Base-by-base conservation (phyloP, 108 stramenopile species). In the Aurantiochytrium sp. region DNA sequence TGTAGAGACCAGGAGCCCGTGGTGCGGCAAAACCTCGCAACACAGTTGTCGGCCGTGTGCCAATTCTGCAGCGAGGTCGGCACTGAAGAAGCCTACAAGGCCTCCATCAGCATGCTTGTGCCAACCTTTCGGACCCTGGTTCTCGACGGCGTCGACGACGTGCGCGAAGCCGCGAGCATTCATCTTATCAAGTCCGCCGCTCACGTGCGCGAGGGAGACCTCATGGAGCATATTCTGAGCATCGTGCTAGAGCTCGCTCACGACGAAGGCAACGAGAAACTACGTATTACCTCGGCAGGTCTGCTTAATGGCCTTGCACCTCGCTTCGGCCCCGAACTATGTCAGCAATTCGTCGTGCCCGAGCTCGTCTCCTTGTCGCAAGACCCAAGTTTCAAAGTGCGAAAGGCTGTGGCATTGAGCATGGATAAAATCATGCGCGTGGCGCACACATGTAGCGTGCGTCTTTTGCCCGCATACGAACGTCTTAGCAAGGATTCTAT, bases 371-470 rank as follows among this genome's bases (percentile, higher is more conserved):
- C 95, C 25, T 92, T 99, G 43, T 94, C 96, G 18, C 94, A 95
- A 88, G 98, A 99, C 93, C 95, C 95, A 19, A 96, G 96, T 60
- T 98, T 99, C 90, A 93, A 98, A 29, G 99, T 98, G 21, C 91
- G 99, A 28, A 94, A 98, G 72, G 92, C 94, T 5, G 91, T 96
- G 28, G 97, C 97, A 5, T 96, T 98, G 72, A 97, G 97, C 72
- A 88, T 99, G 35, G 97, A 98, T 35, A 93, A 96, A 4, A 93
- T 98, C 51, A 92, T 98, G 89, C 94, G 94, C 19, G 96, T 96
- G 19, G 96, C 95, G 4, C 92, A 96, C 21, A 96, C 95, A 58
- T 95, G 96, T 2, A 88, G 88, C 72, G 88, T 89, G 23, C 88
- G 96, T 42, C 94, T 99, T 12, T 87, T 99, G 35, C 98, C 99